Percentiles rank a stretch among this genome's conserved stretches.
Conservation (phyloP, 352 stramenopile genomes). For the Phytophthora sp. region DNA sequence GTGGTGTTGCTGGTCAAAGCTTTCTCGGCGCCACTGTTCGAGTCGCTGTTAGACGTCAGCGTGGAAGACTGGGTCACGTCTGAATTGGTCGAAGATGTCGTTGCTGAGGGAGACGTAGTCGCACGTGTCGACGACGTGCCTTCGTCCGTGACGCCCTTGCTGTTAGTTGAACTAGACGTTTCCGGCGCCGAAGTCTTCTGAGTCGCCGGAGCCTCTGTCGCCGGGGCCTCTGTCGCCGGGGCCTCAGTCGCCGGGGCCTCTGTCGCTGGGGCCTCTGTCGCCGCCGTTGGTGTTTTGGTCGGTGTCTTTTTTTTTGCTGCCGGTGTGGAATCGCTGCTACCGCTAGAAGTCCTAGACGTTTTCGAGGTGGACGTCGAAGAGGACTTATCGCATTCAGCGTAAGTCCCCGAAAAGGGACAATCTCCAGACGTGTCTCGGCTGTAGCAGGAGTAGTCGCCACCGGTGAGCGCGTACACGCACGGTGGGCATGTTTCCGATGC, state of each 20-base stretch:
- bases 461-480: conserved; percentile 70
- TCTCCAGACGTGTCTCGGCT: conserved; percentile 24
- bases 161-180: background rate
- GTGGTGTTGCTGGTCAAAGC: conserved; percentile 12
- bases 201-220: background rate
- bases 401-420: conserved; percentile 29
- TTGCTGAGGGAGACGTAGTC: background rate
- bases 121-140: background rate
- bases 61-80: conserved; percentile 8
- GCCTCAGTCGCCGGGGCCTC: background rate
- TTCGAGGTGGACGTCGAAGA: conserved; percentile 5
- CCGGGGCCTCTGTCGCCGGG: background rate
- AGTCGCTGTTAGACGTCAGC: background rate
- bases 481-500: conserved; percentile 49
- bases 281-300: background rate
- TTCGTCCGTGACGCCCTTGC: conserved; percentile 3
- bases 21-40: background rate
- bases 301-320: conserved; percentile 4
- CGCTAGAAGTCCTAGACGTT: conserved; percentile 7
- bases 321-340: conserved; percentile 1
- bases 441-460: conserved; percentile 76
- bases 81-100: background rate
- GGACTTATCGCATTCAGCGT: conserved; percentile 33
- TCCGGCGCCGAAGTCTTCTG: background rate
- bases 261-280: conserved; percentile 17